Evolutionary conservation across 306 rosid species (phyloP), one percentile per base, ranked within the genome.

Genomic region (Ormosia emarginata): DNA sequence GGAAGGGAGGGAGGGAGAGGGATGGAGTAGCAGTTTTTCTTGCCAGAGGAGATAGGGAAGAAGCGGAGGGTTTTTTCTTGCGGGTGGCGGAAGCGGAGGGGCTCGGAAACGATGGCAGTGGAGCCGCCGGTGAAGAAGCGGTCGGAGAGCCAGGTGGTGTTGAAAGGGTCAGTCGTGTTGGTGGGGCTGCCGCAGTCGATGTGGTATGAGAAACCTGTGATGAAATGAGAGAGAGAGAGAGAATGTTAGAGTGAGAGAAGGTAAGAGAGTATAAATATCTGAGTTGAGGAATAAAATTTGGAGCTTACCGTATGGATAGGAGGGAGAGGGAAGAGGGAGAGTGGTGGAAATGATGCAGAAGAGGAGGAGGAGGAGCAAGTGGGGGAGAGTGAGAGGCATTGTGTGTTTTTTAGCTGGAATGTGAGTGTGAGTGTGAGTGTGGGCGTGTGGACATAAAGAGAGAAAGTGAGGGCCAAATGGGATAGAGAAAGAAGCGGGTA

Each of bases 1-100:
- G 18, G 44, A 71, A 34, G 85, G 1, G 52, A 0, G 94, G 88
- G 36, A 91, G 83, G 41, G 87, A 55, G 0, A 0, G 98, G 97
- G 12, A 95, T 3, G 0, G 88, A 7, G 87, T 93, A 95, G 91
- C 99, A 95, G 64, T 93, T 95, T 81, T 95, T 95, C 84, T 95
- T 93, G 77, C 99, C 98, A 84, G 88, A 85, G 9, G 99, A 81
- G 61, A 81, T 83, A 1, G 96, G 91, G 81, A 93, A 95, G 90
- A 75, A 93, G 34, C 99, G 95, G 83, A 95, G 97, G 6, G 97
- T 90, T 83, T 95, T 92, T 84, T 95, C 99, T 63, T 92, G 91
- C 1, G 79, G 77, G 76, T 86, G 88, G 40, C 2, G 74, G 90
- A 95, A 93, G 2, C 29, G 88, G 30, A 95, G 94, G 0, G 99